Percentiles rank a stretch among this genome's conserved stretches.
These are phyloP conservation scores for Aspergillus fischeri DNA, from an alignment of 2,329 filamentous ascomycete species.

Conservation along the genomic window DNA sequence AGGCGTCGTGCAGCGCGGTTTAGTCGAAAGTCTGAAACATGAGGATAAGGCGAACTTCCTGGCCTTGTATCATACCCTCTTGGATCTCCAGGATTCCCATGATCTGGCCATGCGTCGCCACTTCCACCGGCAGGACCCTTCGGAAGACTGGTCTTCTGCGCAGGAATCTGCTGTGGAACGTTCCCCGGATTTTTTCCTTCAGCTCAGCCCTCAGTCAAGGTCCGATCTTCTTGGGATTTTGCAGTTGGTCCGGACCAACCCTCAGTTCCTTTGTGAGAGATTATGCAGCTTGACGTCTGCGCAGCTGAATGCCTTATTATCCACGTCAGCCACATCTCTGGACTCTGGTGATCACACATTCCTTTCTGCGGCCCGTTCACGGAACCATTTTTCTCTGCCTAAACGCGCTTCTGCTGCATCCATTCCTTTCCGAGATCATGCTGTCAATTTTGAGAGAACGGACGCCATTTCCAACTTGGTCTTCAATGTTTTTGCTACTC, in stretches of 20 bases:
- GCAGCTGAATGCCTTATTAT: conserved; percentile 73
- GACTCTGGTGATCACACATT: conserved; percentile 81
- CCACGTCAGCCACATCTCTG: conserved; percentile 71
- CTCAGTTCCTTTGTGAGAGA: conserved; percentile 80
- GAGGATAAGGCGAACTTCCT: conserved; percentile 44
- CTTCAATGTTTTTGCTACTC: conserved; percentile 85
- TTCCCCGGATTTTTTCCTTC: conserved; percentile 46
- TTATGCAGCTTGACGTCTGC: conserved; percentile 69
- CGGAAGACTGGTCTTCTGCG: conserved; percentile 27
- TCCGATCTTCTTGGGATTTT: conserved; percentile 76
- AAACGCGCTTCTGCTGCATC: conserved; percentile 45
- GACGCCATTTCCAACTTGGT: conserved; percentile 81
- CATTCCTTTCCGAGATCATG: conserved; percentile 70
- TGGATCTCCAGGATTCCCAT: conserved; percentile 43
- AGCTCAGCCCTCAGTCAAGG: conserved; percentile 70
- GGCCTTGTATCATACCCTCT: conserved; percentile 41
- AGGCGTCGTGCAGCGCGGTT: conserved; percentile 39
- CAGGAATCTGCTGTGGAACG: conserved; percentile 37
- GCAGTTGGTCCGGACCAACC: conserved; percentile 76
- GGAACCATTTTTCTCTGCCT: conserved; percentile 46
- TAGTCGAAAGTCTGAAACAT: conserved; percentile 44
- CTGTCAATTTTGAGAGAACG: conserved; percentile 83
- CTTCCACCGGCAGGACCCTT: conserved; percentile 31
- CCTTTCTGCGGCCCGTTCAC: conserved; percentile 57
- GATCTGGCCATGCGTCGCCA: conserved; percentile 31